Percentiles rank a stretch among this genome's conserved stretches.
These are phyloP conservation scores for Oryza officinalis DNA, from an alignment of 176 grass and related monocot species.

Conservation along the genomic window DNA sequence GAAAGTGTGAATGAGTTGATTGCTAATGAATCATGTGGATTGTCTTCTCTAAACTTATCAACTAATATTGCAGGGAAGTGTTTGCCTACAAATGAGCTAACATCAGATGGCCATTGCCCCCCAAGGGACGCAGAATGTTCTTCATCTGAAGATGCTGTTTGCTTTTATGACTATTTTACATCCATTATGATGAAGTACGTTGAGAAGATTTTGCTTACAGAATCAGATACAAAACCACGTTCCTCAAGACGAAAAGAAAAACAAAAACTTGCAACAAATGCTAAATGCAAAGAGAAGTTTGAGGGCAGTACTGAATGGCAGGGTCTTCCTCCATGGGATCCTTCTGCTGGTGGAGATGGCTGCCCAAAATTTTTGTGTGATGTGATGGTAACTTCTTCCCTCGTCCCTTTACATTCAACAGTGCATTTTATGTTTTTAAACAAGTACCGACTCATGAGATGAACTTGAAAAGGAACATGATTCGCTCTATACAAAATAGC, in stretches of 20 bases:
- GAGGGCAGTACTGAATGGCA: constrained; percentile 68
- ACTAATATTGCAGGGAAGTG: constrained; percentile 39
- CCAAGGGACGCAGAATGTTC: constrained; percentile 12
- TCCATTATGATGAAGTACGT: constrained; percentile 47
- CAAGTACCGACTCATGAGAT: not conserved
- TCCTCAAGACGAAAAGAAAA: constrained; percentile 67
- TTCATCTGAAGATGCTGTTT: constrained; percentile 30
- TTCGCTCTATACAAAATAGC: not conserved
- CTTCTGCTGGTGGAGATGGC: constrained; percentile 76
- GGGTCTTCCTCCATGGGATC: constrained; percentile 79
- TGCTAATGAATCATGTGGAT: not conserved
- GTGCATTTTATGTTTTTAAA: not conserved
- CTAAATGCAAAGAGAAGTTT: constrained; percentile 53
- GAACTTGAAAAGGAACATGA: not conserved
- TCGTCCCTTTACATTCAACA: not conserved
- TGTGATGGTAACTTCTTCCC: constrained; percentile 74
- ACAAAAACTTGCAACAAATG: constrained; percentile 31
- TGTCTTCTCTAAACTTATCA: constrained; percentile 2
- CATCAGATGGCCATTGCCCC: constrained; percentile 27
- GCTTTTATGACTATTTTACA: constrained; percentile 34
- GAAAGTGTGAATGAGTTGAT: not conserved
- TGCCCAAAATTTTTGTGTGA: constrained; percentile 88
- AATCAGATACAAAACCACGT: constrained; percentile 62
- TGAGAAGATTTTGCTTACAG: constrained; percentile 68
- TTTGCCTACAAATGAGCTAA: constrained; percentile 9